Evolutionary conservation across 306 rosid species (phyloP).

Genomic region (Carpinus viminea): DNA sequence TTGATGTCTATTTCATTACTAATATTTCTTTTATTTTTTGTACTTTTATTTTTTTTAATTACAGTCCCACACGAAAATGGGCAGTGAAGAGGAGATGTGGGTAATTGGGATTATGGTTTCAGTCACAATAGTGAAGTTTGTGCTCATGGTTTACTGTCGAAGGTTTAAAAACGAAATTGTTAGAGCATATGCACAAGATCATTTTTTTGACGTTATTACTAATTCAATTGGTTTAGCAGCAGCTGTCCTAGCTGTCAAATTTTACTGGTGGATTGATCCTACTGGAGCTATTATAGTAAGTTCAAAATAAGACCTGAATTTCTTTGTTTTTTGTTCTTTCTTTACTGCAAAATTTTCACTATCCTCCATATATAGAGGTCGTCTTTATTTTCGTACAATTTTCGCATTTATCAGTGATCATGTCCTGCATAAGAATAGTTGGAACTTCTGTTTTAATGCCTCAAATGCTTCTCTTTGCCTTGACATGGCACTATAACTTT

Average conservation of each 20-base stretch:
- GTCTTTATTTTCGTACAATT: not conserved
- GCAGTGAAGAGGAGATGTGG: conserved; percentile 42
- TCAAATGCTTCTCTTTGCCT: not conserved
- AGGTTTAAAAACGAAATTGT: conserved; percentile 70
- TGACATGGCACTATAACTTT: not conserved
- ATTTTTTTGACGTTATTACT: conserved; percentile 69
- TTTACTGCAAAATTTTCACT: not conserved
- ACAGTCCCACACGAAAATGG: conserved; percentile 47
- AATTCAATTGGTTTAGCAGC: conserved; percentile 86
- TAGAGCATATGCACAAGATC: conserved; percentile 78
- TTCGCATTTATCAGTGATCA: not conserved
- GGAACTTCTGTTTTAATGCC: not conserved
- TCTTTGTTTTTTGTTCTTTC: not conserved
- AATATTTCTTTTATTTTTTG: not conserved
- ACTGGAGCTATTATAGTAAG: conserved; percentile 79
- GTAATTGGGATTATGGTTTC: conserved; percentile 63
- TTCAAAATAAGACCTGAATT: conserved; percentile 21
- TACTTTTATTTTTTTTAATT: conserved; percentile 2
- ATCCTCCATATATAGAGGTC: not conserved
- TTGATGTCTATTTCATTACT: not conserved
- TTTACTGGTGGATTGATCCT: conserved; percentile 77
- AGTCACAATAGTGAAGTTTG: conserved; percentile 74
- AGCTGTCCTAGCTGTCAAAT: conserved; percentile 67
- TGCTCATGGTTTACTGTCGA: conserved; percentile 75
- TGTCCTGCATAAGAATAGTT: not conserved